Evolutionary conservation across 2,329 filamentous ascomycete species (phyloP), one percentile per base, ranked within the genome.

Genomic region (Ophiocordyceps australis): DNA sequence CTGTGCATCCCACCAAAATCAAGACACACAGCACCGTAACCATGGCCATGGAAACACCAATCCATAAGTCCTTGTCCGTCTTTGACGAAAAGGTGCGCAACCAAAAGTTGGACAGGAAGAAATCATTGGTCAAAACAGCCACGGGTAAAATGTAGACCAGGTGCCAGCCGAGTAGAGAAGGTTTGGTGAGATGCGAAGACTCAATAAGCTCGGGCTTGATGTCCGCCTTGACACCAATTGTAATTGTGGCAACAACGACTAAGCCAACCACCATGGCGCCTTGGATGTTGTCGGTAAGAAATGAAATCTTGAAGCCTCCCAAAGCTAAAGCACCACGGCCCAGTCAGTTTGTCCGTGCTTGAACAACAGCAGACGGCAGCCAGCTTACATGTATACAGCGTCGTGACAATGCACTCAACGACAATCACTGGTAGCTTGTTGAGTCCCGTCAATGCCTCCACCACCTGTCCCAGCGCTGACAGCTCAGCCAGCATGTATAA

Each of bases 401-500:
- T 85, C 1, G 81, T 89, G 21, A 89, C 60, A 20, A 65, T 57
- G 36, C 76, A 80, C 44, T 89, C 63, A 1, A 86, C 75, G 36
- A 89, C 80, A 32, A 89, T 65, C 12, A 75, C 67, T 0, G 78
- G 76, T 9, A 89, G 58, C 1, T 73, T 71, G 35, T 85, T 61
- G 20, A 89, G 57, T 3, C 77, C 78, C 0, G 80, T 85, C 37
- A 89, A 50, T 7, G 74, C 63, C 31, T 54, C 74, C 39, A 86
- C 62, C 20, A 86, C 80, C 47, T 86, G 79, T 26, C 82, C 77
- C 16, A 89, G 58, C 9, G 79, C 77, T 7, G 78, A 85, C 22
- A 89, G 61, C 54, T 89, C 80, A 13, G 78, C 70, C 15, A 86
- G 72, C 79, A 89, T 86, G 59, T 86, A 89, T 26, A 89, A 49